A percentile compares a stretch with the other conserved stretches of the same genome.
Evolutionary conservation across 208 protist genomes (phyloP).

Genomic region (Trypanosoma scelopori): DNA sequence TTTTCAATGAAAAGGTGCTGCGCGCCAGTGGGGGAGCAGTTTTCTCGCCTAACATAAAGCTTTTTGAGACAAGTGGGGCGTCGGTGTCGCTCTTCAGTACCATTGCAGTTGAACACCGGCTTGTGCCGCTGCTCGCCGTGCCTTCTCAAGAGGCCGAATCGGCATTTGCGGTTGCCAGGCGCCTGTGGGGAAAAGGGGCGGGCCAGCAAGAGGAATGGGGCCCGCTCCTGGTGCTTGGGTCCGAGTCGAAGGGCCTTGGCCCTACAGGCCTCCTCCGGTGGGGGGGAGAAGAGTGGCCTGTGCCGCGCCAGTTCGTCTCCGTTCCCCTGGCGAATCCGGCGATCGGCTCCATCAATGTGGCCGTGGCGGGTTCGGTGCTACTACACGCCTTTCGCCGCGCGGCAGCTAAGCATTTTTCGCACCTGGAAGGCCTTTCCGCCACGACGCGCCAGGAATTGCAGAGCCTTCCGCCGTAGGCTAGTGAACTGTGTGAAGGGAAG

Average conservation of each 20-base stretch:
- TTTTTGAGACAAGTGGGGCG: conserved; percentile 39
- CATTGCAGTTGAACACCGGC: conserved; percentile 58
- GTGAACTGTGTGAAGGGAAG: neutral
- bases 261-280: conserved; percentile 21
- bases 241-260: conserved; percentile 55
- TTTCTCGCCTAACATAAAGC: conserved; percentile 48
- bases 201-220: conserved; percentile 19
- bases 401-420: conserved; percentile 45
- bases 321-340: conserved; percentile 67
- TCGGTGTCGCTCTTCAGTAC: conserved; percentile 49
- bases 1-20: conserved; percentile 80
- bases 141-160: conserved; percentile 68
- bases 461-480: too few species aligned
- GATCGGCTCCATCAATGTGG: conserved; percentile 82
- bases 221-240: conserved; percentile 76
- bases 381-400: conserved; percentile 64
- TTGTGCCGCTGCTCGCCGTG: conserved; percentile 74
- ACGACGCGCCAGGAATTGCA: conserved; percentile 13
- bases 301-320: conserved; percentile 62
- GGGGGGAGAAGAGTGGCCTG: conserved; percentile 52
- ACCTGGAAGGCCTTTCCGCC: too few species aligned
- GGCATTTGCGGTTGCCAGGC: conserved; percentile 72
- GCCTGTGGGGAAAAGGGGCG: conserved; percentile 53
- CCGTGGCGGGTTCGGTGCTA: conserved; percentile 73
- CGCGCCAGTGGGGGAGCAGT: conserved; percentile 79